These are phyloP conservation scores for Penicillium sp. DNA, from an alignment of 2,329 filamentous ascomycete genomes.

Conservation along the genomic window DNA sequence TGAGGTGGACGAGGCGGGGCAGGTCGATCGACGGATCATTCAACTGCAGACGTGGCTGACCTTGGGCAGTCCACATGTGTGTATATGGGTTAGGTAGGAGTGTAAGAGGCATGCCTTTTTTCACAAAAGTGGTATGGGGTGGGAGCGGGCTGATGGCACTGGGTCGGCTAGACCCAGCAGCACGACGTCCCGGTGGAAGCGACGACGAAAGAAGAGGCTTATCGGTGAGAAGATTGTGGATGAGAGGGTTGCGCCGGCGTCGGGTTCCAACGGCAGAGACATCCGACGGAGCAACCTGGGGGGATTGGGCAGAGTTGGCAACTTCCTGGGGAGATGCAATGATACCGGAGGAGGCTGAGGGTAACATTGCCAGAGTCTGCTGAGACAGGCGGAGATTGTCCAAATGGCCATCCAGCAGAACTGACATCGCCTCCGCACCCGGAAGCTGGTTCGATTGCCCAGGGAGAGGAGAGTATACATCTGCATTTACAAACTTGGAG, in stretches of 20 bases:
- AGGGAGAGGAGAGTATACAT: conserved; percentile 29
- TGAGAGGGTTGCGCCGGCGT: conserved; percentile 77
- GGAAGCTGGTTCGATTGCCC: conserved; percentile 14
- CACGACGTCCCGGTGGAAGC: conserved; percentile 72
- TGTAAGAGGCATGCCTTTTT: conserved; percentile 86
- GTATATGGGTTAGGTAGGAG: conserved; percentile 74
- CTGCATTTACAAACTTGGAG: conserved; percentile 46
- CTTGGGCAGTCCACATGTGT: conserved; percentile 70
- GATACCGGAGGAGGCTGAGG: conserved; percentile 81
- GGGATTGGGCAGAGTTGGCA: conserved; percentile 59
- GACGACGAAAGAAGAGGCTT: conserved; percentile 93
- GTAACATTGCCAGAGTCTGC: conserved; percentile 73
- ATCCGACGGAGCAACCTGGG: conserved; percentile 33
- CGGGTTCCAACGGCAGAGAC: conserved; percentile 58
- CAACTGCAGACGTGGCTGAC: conserved; percentile 66
- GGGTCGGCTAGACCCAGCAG: conserved; percentile 24
- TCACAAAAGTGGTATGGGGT: conserved; percentile 77
- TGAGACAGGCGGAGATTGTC: conserved; percentile 76
- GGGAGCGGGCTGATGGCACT: conserved; percentile 43
- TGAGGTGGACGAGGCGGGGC: conserved; percentile 78
- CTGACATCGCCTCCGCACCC: conserved; percentile 15
- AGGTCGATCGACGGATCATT: conserved; percentile 84
- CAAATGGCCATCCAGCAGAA: conserved; percentile 55
- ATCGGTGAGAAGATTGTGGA: conserved; percentile 95
- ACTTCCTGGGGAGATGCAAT: conserved; percentile 87